Evolutionary conservation across 495 filamentous ascomycete species (phyloP).

Genomic region (Penicillium pancosmium): DNA sequence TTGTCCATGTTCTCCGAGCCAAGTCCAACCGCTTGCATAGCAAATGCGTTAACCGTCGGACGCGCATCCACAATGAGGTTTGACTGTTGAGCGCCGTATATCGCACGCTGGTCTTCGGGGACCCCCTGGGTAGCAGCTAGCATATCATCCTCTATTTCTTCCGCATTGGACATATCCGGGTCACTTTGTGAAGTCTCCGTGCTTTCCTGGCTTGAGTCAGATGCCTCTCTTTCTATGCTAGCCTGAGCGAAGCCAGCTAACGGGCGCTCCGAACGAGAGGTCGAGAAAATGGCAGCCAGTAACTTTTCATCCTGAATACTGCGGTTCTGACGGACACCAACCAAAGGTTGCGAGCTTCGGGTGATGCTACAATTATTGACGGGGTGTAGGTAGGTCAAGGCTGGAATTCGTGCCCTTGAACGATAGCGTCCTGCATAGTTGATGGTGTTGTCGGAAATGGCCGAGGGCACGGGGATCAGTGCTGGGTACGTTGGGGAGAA

Average conservation of each 20-base stretch:
- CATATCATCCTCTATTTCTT: constrained; percentile 74
- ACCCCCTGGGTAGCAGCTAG: constrained; percentile 50
- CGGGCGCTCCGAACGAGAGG: constrained; percentile 55
- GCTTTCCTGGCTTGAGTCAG: constrained; percentile 60
- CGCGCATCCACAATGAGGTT: constrained; percentile 98
- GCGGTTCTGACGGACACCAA: constrained; percentile 83
- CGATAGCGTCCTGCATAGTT: constrained; percentile 92
- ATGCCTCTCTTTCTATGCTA: constrained; percentile 55
- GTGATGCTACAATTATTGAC: constrained; percentile 98
- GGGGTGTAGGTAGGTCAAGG: constrained; percentile 89
- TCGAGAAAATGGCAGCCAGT: constrained; percentile 90
- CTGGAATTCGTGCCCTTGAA: constrained; percentile 84
- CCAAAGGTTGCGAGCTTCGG: constrained; percentile 88
- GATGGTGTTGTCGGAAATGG: constrained; percentile 93
- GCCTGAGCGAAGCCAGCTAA: constrained; percentile 46
- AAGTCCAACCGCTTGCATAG: constrained; percentile 92
- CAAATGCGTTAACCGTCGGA: constrained; percentile 91
- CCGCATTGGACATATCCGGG: constrained; percentile 54
- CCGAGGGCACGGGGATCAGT: constrained; percentile 77
- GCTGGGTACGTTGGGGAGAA: constrained; percentile 97
- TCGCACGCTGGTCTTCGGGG: constrained; percentile 49
- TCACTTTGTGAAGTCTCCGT: constrained; percentile 42
- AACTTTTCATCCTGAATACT: constrained; percentile 97
- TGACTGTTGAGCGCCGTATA: constrained; percentile 92
- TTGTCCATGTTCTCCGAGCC: constrained; percentile 99